Percentiles rank a stretch among this genome's conserved stretches.
Conservation (phyloP, 148 eudicot species). For the Euryodendron excelsum region DNA sequence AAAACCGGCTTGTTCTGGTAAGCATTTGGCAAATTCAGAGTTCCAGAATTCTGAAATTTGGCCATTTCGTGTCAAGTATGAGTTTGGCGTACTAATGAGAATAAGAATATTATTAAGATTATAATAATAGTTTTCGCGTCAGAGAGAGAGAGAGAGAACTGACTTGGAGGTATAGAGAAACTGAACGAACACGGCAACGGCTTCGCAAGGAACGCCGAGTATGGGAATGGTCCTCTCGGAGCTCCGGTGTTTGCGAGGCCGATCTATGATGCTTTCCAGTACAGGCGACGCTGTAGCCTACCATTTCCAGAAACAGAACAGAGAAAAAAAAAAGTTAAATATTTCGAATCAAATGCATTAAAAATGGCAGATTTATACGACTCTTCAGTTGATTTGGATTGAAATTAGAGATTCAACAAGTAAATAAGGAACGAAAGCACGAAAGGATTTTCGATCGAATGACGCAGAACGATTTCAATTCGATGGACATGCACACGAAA, state of each 20-base stretch:
- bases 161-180: conserved; percentile 59
- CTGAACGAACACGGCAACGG: conserved; percentile 64
- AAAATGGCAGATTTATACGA: not conserved
- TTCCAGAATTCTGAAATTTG: not conserved
- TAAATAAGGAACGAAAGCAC: not conserved
- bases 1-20: too few species aligned
- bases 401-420: not conserved
- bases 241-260: conserved; percentile 43
- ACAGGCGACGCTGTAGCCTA: conserved; percentile 79
- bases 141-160: conserved; percentile 9
- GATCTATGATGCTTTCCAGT: conserved; percentile 50
- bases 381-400: not conserved
- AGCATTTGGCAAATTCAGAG: too few species aligned
- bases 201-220: conserved; percentile 71
- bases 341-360: not conserved
- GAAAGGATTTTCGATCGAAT: not conserved
- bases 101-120: not conserved
- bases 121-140: not conserved
- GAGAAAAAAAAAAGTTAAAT: not conserved
- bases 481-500: not conserved
- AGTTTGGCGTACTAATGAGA: not conserved
- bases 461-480: not conserved
- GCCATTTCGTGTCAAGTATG: not conserved
- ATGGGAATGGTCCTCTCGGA: conserved; percentile 47
- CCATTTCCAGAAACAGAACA: not conserved